phyloP scores from a whole-genome alignment of 768 basidiomycete genomes.

The Termitomyces sp. region DNA sequence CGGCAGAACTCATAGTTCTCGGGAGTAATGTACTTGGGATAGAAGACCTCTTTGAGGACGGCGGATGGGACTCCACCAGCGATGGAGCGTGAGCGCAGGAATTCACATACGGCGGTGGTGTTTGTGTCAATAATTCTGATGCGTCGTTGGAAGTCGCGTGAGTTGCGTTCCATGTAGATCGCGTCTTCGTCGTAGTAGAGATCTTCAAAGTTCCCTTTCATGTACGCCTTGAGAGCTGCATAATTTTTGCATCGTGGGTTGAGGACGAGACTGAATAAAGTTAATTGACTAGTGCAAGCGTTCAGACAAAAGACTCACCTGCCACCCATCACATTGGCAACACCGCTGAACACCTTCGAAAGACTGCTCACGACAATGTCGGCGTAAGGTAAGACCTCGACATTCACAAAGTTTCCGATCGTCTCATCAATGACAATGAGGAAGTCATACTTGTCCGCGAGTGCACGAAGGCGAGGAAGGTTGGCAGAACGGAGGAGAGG shows the following conservation, averaged over 20 bases:
- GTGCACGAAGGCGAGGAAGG: slow-evolving; percentile 62
- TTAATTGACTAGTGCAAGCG: neutral
- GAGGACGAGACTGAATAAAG: slow-evolving; percentile 65
- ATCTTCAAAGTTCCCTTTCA: slow-evolving; percentile 71
- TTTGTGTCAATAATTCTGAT: slow-evolving; percentile 77
- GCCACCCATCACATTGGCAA: slow-evolving; percentile 96
- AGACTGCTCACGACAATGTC: slow-evolving; percentile 92
- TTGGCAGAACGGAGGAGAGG: slow-evolving; percentile 87
- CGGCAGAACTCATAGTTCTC: slow-evolving; percentile 72
- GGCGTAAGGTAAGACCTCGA: slow-evolving; percentile 80
- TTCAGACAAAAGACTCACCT: slow-evolving; percentile 50
- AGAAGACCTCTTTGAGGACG: slow-evolving; percentile 81
- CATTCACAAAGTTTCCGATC: slow-evolving; percentile 91
- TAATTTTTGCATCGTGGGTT: slow-evolving; percentile 81
- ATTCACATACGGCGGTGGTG: slow-evolving; percentile 77
- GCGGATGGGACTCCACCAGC: slow-evolving; percentile 33
- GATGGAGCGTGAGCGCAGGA: slow-evolving; percentile 59
- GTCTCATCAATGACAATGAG: slow-evolving; percentile 91
- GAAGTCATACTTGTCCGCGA: slow-evolving; percentile 90
- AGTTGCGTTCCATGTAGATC: slow-evolving; percentile 97
- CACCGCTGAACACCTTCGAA: slow-evolving; percentile 93
- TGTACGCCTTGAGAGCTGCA: slow-evolving; percentile 52
- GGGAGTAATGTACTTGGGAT: slow-evolving; percentile 79
- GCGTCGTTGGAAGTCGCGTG: slow-evolving; percentile 83
- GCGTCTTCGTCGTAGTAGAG: slow-evolving; percentile 88